phyloP scores from a whole-genome alignment of 345 rosid species.

The Hibiscus syriacus region DNA sequence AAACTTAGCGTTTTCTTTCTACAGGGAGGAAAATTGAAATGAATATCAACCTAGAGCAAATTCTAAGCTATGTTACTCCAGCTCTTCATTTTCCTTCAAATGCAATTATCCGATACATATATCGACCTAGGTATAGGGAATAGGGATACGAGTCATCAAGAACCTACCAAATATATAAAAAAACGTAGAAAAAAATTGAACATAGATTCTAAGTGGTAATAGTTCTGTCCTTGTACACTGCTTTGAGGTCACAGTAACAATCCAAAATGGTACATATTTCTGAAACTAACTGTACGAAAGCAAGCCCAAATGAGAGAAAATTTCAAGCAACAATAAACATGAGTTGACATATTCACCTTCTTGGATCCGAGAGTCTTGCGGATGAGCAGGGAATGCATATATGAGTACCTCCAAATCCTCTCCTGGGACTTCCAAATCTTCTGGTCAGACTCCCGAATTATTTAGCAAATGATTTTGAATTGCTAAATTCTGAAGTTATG shows the following conservation, averaged over 20 bases:
- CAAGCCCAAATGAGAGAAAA: slow-evolving; percentile 19
- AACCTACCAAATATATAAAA: no score
- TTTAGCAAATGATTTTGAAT: slow-evolving; percentile 1
- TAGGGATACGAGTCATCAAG: no score
- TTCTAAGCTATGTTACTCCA: background rate
- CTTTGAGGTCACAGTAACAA: slow-evolving; percentile 20
- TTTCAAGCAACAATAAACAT: slow-evolving; percentile 33
- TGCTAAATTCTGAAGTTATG: slow-evolving; percentile 15
- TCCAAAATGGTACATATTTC: slow-evolving; percentile 35
- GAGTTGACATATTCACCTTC: slow-evolving; percentile 50
- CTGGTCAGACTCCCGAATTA: slow-evolving; percentile 23
- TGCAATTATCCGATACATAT: no score
- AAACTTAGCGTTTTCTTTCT: no score
- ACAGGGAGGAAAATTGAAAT: slow-evolving; percentile 13
- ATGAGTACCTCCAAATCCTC: slow-evolving; percentile 7
- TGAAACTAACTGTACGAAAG: slow-evolving; percentile 43
- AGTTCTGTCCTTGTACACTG: slow-evolving; percentile 23
- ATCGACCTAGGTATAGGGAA: no score
- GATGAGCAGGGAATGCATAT: slow-evolving; percentile 23
- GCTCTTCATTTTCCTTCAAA: no score
- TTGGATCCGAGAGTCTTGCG: slow-evolving; percentile 22
- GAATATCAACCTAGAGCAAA: slow-evolving; percentile 27
- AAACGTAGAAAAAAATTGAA: no score
- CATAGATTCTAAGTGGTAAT: slow-evolving; percentile 1
- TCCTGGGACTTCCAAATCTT: slow-evolving; percentile 20